These are phyloP conservation scores for Saksenaea oblongispora DNA, from an alignment of 371 early-diverging fungal genomes.

Conservation along the genomic window DNA sequence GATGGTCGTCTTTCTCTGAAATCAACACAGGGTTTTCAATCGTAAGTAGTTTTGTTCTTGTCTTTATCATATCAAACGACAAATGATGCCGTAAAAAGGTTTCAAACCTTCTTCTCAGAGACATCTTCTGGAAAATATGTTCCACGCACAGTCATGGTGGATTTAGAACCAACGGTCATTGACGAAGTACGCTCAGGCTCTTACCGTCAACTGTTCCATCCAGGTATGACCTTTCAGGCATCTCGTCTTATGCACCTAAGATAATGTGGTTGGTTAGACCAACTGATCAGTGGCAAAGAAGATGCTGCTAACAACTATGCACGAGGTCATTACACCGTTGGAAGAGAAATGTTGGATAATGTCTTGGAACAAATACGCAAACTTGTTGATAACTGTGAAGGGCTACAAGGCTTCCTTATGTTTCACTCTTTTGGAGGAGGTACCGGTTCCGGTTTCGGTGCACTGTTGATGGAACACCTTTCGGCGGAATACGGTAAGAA, in stretches of 20 bases:
- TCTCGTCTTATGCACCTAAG: not conserved
- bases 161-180: conserved; percentile 96
- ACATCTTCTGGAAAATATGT: conserved; percentile 97
- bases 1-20: conserved; percentile 86
- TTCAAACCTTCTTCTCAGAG: conserved; percentile 93
- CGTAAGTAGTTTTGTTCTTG: conserved; percentile 6
- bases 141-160: conserved; percentile 97
- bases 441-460: conserved; percentile 99
- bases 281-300: conserved; percentile 98
- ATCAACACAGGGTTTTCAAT: conserved; percentile 21
- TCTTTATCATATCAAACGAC: not conserved
- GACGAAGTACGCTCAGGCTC: conserved; percentile 95
- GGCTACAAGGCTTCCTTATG: conserved; percentile 96
- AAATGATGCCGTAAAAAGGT: no score
- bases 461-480: conserved; percentile 94
- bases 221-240: conserved; percentile 48
- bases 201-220: conserved; percentile 98
- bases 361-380: conserved; percentile 97
- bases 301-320: conserved; percentile 99
- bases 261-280: conserved; percentile 40
- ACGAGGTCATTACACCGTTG: conserved; percentile 99
- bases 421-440: conserved; percentile 99
- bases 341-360: conserved; percentile 96
- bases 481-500: conserved; percentile 97
- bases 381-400: conserved; percentile 97